phyloP scores from a whole-genome alignment of 495 filamentous ascomycete genomes.

The Lepraria neglecta region DNA sequence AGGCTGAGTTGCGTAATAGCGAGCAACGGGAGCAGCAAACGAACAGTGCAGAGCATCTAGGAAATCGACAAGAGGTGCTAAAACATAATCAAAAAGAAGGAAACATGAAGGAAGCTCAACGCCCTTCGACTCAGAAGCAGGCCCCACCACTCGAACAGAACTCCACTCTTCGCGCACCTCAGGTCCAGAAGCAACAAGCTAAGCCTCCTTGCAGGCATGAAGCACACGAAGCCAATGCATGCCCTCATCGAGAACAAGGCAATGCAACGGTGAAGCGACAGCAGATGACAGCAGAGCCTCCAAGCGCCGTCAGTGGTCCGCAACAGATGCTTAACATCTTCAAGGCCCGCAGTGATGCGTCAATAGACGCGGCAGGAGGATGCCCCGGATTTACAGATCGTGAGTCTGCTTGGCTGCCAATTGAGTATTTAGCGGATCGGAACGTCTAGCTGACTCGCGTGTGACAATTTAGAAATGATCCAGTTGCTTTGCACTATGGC shows the following conservation, averaged over 20 bases:
- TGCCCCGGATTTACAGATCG: slow-evolving; percentile 13
- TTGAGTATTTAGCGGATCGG: not conserved
- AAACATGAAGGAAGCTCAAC: not conserved
- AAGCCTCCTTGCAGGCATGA: not conserved
- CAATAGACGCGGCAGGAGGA: slow-evolving; percentile 11
- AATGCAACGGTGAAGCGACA: not conserved
- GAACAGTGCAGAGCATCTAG: not conserved
- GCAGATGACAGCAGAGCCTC: not conserved
- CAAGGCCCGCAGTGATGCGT: slow-evolving; percentile 13
- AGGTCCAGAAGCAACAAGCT: not conserved
- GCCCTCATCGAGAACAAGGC: not conserved
- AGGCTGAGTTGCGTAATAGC: not conserved
- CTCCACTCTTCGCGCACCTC: not conserved
- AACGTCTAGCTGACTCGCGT: not conserved
- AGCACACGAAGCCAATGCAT: not conserved
- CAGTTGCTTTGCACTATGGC: slow-evolving; percentile 19
- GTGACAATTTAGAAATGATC: slow-evolving; percentile 15
- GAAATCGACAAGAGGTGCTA: not conserved
- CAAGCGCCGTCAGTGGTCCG: slow-evolving; percentile 10
- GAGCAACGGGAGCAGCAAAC: not conserved
- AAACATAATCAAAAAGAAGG: not conserved
- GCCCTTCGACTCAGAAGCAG: not conserved
- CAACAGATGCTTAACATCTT: slow-evolving; percentile 15
- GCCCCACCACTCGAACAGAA: not conserved
- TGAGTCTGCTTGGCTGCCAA: not conserved